These are phyloP conservation scores for Trichosanthes truncata DNA, from an alignment of 306 rosid genomes.

Conservation along the genomic window DNA sequence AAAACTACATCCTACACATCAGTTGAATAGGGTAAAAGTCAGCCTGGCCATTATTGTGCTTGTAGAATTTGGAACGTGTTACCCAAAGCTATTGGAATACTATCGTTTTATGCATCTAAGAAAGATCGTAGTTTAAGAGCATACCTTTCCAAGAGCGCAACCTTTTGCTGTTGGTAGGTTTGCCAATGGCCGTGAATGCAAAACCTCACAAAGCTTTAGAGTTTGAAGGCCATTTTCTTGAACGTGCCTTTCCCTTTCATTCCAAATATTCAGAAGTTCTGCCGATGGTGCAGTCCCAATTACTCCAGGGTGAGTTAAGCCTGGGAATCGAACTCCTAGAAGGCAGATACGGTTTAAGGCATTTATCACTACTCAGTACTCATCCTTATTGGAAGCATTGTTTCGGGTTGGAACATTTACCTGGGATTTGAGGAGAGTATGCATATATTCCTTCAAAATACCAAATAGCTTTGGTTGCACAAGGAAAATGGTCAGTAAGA, in stretches of 20 bases:
- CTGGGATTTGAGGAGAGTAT: constrained; percentile 91
- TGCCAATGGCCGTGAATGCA: constrained; percentile 86
- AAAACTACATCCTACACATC: not conserved
- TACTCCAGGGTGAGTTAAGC: constrained; percentile 79
- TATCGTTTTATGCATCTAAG: not conserved
- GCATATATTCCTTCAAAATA: constrained; percentile 89
- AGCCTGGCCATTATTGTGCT: not conserved
- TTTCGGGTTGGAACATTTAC: constrained; percentile 24
- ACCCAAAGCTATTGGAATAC: not conserved
- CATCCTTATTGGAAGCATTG: not conserved
- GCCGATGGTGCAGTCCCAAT: constrained; percentile 87
- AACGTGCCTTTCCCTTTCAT: constrained; percentile 58
- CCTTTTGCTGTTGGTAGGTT: constrained; percentile 59
- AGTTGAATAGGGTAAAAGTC: not conserved
- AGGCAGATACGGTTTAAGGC: not conserved
- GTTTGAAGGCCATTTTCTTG: constrained; percentile 50
- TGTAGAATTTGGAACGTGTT: not conserved
- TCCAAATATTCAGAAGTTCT: constrained; percentile 81
- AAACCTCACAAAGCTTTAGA: constrained; percentile 68
- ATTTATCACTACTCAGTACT: not conserved
- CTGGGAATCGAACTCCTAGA: constrained; percentile 86
- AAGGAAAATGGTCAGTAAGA: constrained; percentile 81
- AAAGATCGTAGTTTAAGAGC: not conserved
- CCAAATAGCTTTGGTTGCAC: constrained; percentile 85
- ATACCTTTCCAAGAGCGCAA: constrained; percentile 74